Evolutionary conservation across 1,284 basidiomycete species (phyloP).

Genomic region (Amylostereum areolatum): DNA sequence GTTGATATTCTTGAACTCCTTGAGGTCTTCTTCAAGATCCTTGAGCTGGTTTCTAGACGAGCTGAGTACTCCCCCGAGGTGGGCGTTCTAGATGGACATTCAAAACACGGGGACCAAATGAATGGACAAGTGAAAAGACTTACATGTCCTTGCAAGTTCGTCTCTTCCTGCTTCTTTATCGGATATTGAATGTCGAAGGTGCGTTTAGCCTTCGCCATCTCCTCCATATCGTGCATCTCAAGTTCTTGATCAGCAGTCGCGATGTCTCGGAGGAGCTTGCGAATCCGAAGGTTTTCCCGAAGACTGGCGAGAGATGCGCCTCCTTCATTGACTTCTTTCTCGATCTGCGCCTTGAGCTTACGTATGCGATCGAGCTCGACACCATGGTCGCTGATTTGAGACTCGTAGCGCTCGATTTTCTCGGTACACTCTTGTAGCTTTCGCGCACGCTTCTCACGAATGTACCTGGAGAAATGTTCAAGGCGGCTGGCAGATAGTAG

Average conservation of each 20-base stretch:
- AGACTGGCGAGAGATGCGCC: constrained; percentile 70
- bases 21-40: constrained; percentile 67
- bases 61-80: constrained; percentile 76
- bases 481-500: not conserved
- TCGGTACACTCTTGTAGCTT: constrained; percentile 59
- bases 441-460: constrained; percentile 61
- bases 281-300: constrained; percentile 80
- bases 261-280: constrained; percentile 68
- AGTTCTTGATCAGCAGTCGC: constrained; percentile 68
- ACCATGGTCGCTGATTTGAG: constrained; percentile 51
- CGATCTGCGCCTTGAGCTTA: constrained; percentile 46
- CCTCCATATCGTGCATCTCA: constrained; percentile 72
- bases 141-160: constrained; percentile 67
- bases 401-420: constrained; percentile 56
- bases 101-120: constrained; percentile 5
- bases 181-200: constrained; percentile 83
- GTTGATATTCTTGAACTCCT: constrained; percentile 85
- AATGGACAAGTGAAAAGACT: constrained; percentile 18
- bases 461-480: constrained; percentile 47
- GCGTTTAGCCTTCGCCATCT: constrained; percentile 71
- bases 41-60: constrained; percentile 70
- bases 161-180: constrained; percentile 66
- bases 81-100: constrained; percentile 55
- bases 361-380: constrained; percentile 50
- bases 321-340: constrained; percentile 71